Conservation (phyloP, 148 eudicot genomes). For the Chenopodium suecicum region DNA sequence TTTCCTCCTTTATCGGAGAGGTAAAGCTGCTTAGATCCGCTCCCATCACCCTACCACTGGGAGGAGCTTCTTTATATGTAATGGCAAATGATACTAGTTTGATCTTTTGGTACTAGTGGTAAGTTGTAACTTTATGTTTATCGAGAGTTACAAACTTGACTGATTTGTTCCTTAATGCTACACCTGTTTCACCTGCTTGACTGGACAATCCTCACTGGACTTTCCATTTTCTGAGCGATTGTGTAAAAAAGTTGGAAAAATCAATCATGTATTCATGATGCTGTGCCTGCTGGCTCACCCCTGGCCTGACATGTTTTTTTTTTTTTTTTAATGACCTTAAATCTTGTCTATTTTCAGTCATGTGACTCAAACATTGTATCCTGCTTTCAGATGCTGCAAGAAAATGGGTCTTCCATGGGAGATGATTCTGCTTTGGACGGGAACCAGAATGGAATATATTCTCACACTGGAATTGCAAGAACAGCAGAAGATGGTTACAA, state of each 20-base stretch:
- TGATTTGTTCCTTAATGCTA: not conserved
- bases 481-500: constrained; percentile 73
- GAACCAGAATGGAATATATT: constrained; percentile 32
- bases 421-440: constrained; percentile 32
- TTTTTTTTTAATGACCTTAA: not conserved
- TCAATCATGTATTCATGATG: constrained; percentile 6
- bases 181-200: not conserved
- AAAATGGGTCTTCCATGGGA: constrained; percentile 23
- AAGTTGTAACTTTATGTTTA: not conserved
- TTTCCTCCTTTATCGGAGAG: too few species aligned
- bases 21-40: too few species aligned
- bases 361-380: constrained; percentile 16
- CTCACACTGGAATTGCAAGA: constrained; percentile 26
- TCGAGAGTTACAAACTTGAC: not conserved
- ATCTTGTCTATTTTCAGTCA: constrained; percentile 27
- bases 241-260: constrained; percentile 21
- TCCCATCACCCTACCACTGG: too few species aligned
- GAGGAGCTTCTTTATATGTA: not conserved
- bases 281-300: constrained; percentile 19
- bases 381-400: constrained; percentile 24
- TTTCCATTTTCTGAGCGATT: constrained; percentile 29
- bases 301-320: not conserved
- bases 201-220: constrained; percentile 27
- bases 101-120: not conserved
- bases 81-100: not conserved